Conservation (phyloP, 805 yeast genomes). For the Saccharomycopsis javanensis region DNA sequence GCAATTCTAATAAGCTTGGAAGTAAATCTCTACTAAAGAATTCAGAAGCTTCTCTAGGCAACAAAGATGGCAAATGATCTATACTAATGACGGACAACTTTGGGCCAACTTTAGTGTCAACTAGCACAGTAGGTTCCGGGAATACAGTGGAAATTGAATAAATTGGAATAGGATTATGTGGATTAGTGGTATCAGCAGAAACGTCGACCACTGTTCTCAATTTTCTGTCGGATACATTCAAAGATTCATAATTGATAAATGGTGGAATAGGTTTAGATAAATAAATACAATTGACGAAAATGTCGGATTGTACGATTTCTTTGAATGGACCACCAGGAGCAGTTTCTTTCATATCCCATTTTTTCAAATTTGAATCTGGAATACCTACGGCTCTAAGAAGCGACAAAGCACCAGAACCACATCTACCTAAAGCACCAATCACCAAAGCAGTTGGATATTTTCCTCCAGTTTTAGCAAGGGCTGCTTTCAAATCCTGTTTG, state of each 20-base stretch:
- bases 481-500: slow-evolving; percentile 47
- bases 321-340: slow-evolving; percentile 94
- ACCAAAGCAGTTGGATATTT: slow-evolving; percentile 71
- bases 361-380: slow-evolving; percentile 70
- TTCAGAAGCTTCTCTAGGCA: slow-evolving; percentile 97
- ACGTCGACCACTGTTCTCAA: slow-evolving; percentile 93
- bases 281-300: slow-evolving; percentile 94
- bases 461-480: slow-evolving; percentile 37
- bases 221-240: slow-evolving; percentile 61
- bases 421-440: slow-evolving; percentile 97
- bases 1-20: slow-evolving; percentile 80
- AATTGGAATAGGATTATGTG: slow-evolving; percentile 95
- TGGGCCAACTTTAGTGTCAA: slow-evolving; percentile 71
- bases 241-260: slow-evolving; percentile 59
- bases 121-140: slow-evolving; percentile 81
- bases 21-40: slow-evolving; percentile 76
- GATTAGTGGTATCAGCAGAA: slow-evolving; percentile 97
- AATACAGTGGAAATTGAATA: slow-evolving; percentile 85
- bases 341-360: slow-evolving; percentile 98
- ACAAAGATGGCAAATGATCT: slow-evolving; percentile 89
- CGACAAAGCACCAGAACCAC: slow-evolving; percentile 95
- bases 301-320: slow-evolving; percentile 79
- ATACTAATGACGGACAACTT: slow-evolving; percentile 86
- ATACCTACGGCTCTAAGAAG: slow-evolving; percentile 74
- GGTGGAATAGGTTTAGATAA: slow-evolving; percentile 91